These are phyloP conservation scores for Boletus rex-veris DNA, from an alignment of 768 basidiomycete species.

Conservation along the genomic window DNA sequence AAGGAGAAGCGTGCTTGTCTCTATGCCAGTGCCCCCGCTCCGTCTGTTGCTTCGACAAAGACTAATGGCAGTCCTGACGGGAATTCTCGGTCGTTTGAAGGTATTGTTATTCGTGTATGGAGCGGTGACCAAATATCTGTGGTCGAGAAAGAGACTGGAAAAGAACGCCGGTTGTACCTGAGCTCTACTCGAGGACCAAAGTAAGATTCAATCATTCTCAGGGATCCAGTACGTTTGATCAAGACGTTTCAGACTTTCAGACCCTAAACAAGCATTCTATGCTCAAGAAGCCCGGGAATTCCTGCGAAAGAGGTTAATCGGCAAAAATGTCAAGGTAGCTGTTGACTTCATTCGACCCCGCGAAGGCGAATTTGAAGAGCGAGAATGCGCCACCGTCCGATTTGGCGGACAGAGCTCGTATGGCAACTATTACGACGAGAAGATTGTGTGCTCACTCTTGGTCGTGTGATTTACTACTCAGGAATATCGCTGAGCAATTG, in stretches of 20 bases:
- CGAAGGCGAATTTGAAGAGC: conserved; percentile 92
- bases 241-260: conserved; percentile 56
- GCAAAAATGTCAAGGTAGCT: conserved; percentile 77
- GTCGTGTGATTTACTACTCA: conserved; percentile 28
- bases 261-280: conserved; percentile 82
- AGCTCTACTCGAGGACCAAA: conserved; percentile 86
- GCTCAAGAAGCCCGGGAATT: conserved; percentile 93
- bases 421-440: conserved; percentile 20
- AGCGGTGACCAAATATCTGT: conserved; percentile 88
- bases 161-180: conserved; percentile 81
- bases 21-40: conserved; percentile 54
- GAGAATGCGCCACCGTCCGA: conserved; percentile 87
- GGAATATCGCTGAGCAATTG: conserved; percentile 89
- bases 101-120: conserved; percentile 83
- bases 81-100: conserved; percentile 63
- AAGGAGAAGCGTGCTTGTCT: conserved; percentile 71
- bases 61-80: conserved; percentile 46
- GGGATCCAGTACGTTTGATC: conserved; percentile 1
- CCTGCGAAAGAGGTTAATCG: conserved; percentile 87
- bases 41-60: conserved; percentile 40
- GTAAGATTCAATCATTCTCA: conserved; percentile 38
- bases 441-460: conserved; percentile 1
- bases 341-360: conserved; percentile 89
- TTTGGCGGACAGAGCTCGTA: conserved; percentile 80
- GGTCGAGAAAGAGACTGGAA: conserved; percentile 62